A percentile compares a stretch with the other conserved stretches of the same genome.
Evolutionary conservation across 768 basidiomycete genomes (phyloP).

Genomic region (Phanerodontia chrysosporium): DNA sequence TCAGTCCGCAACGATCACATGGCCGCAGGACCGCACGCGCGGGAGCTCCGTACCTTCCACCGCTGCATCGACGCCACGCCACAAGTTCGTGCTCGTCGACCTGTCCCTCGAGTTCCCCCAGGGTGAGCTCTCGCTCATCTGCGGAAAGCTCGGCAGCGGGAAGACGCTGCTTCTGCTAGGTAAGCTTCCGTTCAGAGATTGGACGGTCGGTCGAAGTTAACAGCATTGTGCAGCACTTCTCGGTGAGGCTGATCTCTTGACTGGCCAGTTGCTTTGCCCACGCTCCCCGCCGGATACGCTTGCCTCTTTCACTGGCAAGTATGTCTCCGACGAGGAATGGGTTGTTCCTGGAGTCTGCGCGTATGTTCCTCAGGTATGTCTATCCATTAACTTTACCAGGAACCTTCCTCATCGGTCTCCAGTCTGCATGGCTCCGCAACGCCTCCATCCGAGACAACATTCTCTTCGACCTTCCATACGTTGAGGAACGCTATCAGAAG

Average conservation of each 20-base stretch:
- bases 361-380: constrained; percentile 73
- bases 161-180: constrained; percentile 82
- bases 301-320: constrained; percentile 48
- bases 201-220: background rate
- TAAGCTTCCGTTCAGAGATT: constrained; percentile 16
- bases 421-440: constrained; percentile 16
- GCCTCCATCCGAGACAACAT: constrained; percentile 53
- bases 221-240: constrained; percentile 51
- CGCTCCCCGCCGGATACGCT: constrained; percentile 80
- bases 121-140: constrained; percentile 77
- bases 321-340: constrained; percentile 59
- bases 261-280: constrained; percentile 80
- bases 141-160: constrained; percentile 86
- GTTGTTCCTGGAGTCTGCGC: constrained; percentile 74
- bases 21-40: constrained; percentile 75
- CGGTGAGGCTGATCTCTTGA: constrained; percentile 82
- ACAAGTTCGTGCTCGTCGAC: constrained; percentile 80
- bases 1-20: constrained; percentile 84
- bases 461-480: constrained; percentile 72
- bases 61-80: constrained; percentile 64
- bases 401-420: background rate
- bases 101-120: constrained; percentile 72
- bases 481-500: constrained; percentile 67
- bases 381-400: too few species aligned
- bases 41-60: constrained; percentile 45